Base-by-base conservation (phyloP, 2,329 filamentous ascomycete species). In the Dothiorella sarmentorum region DNA sequence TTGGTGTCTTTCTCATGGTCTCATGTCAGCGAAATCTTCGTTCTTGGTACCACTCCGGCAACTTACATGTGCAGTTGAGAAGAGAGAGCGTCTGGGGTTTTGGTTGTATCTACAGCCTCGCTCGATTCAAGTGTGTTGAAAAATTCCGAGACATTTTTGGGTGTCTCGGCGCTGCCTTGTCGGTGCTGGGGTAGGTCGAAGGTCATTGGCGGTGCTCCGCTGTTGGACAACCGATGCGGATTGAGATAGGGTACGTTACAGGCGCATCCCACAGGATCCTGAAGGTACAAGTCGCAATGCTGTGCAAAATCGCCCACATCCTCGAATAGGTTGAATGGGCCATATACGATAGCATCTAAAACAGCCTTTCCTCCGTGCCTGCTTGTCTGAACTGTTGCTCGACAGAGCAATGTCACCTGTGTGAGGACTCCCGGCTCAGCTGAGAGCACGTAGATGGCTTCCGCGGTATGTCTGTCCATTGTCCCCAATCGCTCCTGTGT, bases 261-360 rank as follows among this genome's bases (percentile, higher is more conserved):
- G 56, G 64, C 59, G 49, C 65, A 68, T 5, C 49, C 44, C 18
- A n/a, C 18, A 3, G 45, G 45, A 42, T 63, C 45, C 51, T 70
- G 68, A 10, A 70, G 63, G 53, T 59, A 69, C 6, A 66, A 15
- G 2, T 65, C 61, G 37, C 60, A 66, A 7, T 62, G 44, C n/a
- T 63, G 63, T 6, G 69, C 60, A 37, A 61, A 71, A 3, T 64
- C 45, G 1, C 69, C 70, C 7, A 71, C 58, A n/a, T 60, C 43
- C 5, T 66, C 63, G 10, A 37, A 37, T 6, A 37, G 5, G 10
- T 37, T n/a, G 15, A n/a, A 37, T 13, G 33, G 33, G n/a, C 66
- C 66, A 58, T 64, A 63, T 4, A 65, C 37, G 7, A 60, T 61
- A 10, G 61, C 61, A 2, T 58, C 42, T 13, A 64, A 38, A 11